Evolutionary conservation across 106 monocot species (phyloP).

Genomic region (Vanilla planifolia): DNA sequence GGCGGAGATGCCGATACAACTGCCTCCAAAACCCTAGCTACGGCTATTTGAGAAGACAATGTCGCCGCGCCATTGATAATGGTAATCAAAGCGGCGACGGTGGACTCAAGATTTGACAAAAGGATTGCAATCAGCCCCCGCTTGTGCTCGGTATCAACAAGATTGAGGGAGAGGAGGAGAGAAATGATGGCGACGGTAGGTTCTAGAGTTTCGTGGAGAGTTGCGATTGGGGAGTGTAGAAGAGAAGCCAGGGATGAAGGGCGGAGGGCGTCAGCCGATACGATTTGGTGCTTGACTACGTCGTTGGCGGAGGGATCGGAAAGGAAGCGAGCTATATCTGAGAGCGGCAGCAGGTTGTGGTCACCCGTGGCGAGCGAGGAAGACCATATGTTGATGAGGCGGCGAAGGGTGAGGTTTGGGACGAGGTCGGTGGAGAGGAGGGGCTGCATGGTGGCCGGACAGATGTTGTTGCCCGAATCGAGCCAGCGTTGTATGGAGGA

Average conservation of each 20-base stretch:
- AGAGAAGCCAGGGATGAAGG: not conserved
- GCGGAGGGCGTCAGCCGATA: not conserved
- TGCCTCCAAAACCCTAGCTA: constrained; percentile 16
- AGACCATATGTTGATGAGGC: constrained; percentile 74
- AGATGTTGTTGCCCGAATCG: constrained; percentile 73
- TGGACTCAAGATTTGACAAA: constrained; percentile 2
- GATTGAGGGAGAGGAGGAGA: constrained; percentile 7
- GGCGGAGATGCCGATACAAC: constrained; percentile 14
- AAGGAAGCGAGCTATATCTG: not conserved
- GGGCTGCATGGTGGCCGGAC: constrained; percentile 79
- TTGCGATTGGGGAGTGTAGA: not conserved
- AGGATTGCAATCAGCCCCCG: not conserved
- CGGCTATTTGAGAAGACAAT: constrained; percentile 1
- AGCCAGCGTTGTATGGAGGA: constrained; percentile 84
- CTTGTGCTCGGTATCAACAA: not conserved
- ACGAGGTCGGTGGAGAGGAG: constrained; percentile 75
- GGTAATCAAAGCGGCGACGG: constrained; percentile 4
- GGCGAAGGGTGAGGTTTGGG: constrained; percentile 81
- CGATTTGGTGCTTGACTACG: not conserved
- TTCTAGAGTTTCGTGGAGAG: not conserved
- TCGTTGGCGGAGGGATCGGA: not conserved
- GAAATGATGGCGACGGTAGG: not conserved
- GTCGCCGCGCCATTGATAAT: not conserved
- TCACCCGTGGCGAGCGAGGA: not conserved
- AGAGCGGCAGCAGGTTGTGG: not conserved